Evolutionary conservation across 257 asterid genomes (phyloP), one percentile per base, ranked within the genome.

Genomic region (Osmanthus fragrans): DNA sequence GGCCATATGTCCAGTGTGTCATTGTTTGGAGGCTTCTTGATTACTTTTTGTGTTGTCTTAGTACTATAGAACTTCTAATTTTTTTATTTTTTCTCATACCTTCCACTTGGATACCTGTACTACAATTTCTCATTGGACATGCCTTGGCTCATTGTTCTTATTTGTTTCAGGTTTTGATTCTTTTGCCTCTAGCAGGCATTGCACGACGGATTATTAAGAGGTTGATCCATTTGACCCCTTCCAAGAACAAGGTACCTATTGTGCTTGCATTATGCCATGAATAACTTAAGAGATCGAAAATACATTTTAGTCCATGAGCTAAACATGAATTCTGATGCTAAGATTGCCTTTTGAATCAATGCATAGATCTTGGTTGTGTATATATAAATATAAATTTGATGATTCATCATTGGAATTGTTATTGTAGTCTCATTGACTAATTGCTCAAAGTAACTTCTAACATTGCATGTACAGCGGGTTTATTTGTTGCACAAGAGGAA

Each of bases 171-270:
- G 91, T 91, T 83, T 84, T 95, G 90, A 87, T 93, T 72, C 90
- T 95, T 82, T 78, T 95, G 85, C 98, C 99, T 30, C 88, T 90
- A 65, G 96, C 98, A 65, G 94, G 99, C 73, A 85, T 93, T 85
- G 97, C 96, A 78, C 89, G 88, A 74, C 84, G 97, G 80, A 86
- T 85, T 66, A 92, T 93, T 71, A 90, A 85, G 87, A 89, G 94
- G 86, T 84, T 95, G 92, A 89, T 95, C 80, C 86, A 93, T 74
- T 83, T 95, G 83, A 93, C 92, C 74, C 99, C 99, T 75, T 76
- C 91, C 72, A 93, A 95, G 87, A 84, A 88, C 77, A 90, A 93
- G 97, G 99, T 95, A 87, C 63, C 34, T 79, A 71, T 37, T 64
- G 60, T 49, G 16, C 69, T 74, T 70, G 34, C 47, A 29, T 42